Evolutionary conservation across 2,329 filamentous ascomycete species (phyloP), one percentile per base, ranked within the genome.

Genomic region (Trichoderma koningiopsis): DNA sequence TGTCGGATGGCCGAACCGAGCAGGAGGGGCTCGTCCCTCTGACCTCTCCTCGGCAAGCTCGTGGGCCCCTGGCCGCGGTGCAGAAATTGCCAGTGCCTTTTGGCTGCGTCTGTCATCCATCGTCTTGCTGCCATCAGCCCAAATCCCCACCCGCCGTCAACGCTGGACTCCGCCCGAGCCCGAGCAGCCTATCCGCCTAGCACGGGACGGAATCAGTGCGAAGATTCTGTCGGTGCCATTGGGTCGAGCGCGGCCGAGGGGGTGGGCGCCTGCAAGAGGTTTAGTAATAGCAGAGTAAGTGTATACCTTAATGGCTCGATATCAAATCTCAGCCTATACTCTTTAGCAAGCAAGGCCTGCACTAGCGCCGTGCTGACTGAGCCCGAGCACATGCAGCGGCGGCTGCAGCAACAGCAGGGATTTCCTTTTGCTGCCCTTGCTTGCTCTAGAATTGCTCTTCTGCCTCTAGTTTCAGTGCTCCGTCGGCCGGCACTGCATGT

Each of bases 131-230:
- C 29, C 27, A 31, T 57, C 55, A 31, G 29, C 19, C 29, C 55
- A 57, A 33, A 31, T 64, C 61, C 22, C 61, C 61, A 64, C 40
- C 55, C 55, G 19, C 19, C 16, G 4, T 29, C 40, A 31, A 66
- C 37, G 29, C 37, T 67, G 52, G 64, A 59, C 64, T 67, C 64
- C 64, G 64, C 64, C 64, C 55, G 55, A 59, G n/a, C 55, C 64
- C 64, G 64, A 67, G n/a, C 55, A 67, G 55, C 55, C 64, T 67
- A 67, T 67, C 64, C 64, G 64, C 64, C 55, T 49, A 31, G 64
- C 55, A 67, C 64, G 55, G 40, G 10, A 35, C 55, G 40, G 64
- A 59, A 59, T 59, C 58, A 29, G 33, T 31, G 40, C 40, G 40
- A 43, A 43, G 40, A 43, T 43, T 43, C 40, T 43, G 29, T 13